Conservation (phyloP, 1,284 basidiomycete species). For the Coniferiporia weirii region DNA sequence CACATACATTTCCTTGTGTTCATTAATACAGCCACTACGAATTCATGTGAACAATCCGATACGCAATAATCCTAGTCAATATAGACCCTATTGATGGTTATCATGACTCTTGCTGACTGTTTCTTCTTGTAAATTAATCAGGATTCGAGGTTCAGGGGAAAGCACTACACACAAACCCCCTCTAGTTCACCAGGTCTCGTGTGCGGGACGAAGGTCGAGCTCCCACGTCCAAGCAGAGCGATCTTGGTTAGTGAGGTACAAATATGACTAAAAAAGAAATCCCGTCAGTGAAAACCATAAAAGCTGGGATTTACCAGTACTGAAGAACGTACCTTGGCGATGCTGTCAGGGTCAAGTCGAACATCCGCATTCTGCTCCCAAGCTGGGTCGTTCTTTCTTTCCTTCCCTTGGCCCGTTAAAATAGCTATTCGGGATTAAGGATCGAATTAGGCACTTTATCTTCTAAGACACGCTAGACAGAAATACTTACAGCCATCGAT, state of each 20-base stretch:
- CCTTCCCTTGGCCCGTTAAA: not conserved
- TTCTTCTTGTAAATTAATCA: too few species aligned
- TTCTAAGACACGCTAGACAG: not conserved
- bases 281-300: not conserved
- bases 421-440: not conserved
- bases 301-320: too few species aligned
- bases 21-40: too few species aligned
- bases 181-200: constrained; percentile 36
- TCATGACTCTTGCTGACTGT: too few species aligned
- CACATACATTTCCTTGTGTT: too few species aligned
- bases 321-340: constrained; percentile 24
- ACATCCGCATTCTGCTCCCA: constrained; percentile 22
- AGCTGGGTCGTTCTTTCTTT: constrained; percentile 18
- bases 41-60: too few species aligned
- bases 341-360: constrained; percentile 25
- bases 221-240: constrained; percentile 67
- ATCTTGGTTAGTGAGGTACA: constrained; percentile 55
- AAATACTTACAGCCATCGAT: constrained; percentile 4
- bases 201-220: constrained; percentile 48
- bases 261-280: constrained; percentile 33
- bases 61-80: too few species aligned
- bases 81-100: too few species aligned
- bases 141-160: too few species aligned
- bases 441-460: not conserved
- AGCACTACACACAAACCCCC: too few species aligned